Evolutionary conservation across 306 rosid genomes (phyloP).

Genomic region (Castanospermum australe): DNA sequence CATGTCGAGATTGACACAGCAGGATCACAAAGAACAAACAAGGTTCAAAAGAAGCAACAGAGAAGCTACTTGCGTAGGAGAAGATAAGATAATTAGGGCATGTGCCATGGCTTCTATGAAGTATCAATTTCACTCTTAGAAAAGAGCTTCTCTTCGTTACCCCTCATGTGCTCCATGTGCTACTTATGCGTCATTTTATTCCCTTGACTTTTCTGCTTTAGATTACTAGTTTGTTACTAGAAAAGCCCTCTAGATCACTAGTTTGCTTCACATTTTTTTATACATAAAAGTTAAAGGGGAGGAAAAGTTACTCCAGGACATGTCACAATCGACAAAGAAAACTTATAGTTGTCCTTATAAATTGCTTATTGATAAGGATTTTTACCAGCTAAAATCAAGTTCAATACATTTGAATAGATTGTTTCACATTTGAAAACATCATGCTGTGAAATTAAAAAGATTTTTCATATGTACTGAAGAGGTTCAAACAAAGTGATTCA

Average conservation of each 20-base stretch:
- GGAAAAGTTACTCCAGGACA: too few species aligned
- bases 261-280: too few species aligned
- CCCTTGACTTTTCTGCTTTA: not conserved
- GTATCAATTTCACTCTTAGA: not conserved
- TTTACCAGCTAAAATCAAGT: too few species aligned
- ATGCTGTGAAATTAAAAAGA: not conserved
- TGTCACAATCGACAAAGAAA: too few species aligned
- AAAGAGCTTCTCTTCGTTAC: not conserved
- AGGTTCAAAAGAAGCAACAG: not conserved
- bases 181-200: not conserved
- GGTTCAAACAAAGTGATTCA: too few species aligned
- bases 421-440: not conserved
- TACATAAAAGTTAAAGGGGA: too few species aligned
- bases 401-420: too few species aligned
- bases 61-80: conserved; percentile 1
- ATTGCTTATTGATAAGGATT: too few species aligned
- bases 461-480: not conserved
- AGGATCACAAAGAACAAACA: not conserved
- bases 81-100: not conserved
- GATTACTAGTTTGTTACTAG: too few species aligned
- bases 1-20: not conserved
- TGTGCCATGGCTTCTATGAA: not conserved
- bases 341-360: too few species aligned
- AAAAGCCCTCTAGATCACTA: too few species aligned
- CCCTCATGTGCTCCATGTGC: conserved; percentile 29